Evolutionary conservation across 2,329 filamentous ascomycete genomes (phyloP).

Genomic region (Neonectria faginata): DNA sequence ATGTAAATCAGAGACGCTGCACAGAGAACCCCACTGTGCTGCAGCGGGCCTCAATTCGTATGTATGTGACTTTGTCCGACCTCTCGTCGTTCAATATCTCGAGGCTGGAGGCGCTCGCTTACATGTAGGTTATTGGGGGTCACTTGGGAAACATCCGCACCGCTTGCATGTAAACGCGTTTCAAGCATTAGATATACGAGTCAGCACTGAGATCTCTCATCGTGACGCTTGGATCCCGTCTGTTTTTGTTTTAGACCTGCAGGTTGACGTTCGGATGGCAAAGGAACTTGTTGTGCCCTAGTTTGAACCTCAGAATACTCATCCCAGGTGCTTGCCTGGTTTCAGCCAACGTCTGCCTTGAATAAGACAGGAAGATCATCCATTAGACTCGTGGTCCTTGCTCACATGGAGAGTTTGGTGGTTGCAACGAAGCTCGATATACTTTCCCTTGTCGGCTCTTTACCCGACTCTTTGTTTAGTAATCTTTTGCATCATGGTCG

Average conservation of each 20-base stretch:
- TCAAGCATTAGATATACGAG: too few species aligned
- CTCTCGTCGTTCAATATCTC: too few species aligned
- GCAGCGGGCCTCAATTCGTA: conserved; percentile 4
- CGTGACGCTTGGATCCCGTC: background rate
- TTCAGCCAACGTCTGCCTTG: background rate
- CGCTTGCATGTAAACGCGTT: too few species aligned
- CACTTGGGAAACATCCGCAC: too few species aligned
- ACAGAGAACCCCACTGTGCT: conserved; percentile 4
- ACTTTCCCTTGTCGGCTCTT: background rate
- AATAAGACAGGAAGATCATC: conserved; percentile 1
- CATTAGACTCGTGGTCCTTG: conserved; percentile 24
- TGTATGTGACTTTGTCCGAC: background rate
- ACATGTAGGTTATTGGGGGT: too few species aligned
- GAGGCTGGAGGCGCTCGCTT: too few species aligned
- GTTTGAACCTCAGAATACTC: conserved; percentile 1
- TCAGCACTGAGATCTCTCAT: too few species aligned
- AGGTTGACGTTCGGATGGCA: background rate
- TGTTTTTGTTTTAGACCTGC: background rate
- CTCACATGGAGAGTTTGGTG: conserved; percentile 4
- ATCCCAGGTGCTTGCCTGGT: background rate
- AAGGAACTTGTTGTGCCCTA: background rate
- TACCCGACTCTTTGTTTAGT: background rate
- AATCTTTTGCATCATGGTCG: background rate
- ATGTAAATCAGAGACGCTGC: background rate
- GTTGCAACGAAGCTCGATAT: background rate